Conservation (phyloP, 2,329 filamentous ascomycete genomes). For the Colletotrichum neosansevieriae region DNA sequence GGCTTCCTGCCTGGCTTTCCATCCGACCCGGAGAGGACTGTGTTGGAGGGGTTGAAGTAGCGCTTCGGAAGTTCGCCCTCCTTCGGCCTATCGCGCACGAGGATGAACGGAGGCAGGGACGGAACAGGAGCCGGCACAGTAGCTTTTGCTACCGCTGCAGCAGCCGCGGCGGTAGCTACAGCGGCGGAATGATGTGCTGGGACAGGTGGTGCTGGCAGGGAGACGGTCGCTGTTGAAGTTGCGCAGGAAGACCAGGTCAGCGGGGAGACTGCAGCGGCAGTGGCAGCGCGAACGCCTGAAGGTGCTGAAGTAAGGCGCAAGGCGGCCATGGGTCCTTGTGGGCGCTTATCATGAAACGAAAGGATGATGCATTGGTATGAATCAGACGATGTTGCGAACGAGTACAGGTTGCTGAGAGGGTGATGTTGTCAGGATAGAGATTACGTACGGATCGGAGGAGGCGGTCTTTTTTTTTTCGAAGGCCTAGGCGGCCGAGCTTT, state of each 20-base stretch:
- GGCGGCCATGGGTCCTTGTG: slow-evolving; percentile 30
- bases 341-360: slow-evolving; percentile 17
- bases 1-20: slow-evolving; percentile 48
- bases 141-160: neutral
- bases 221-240: neutral
- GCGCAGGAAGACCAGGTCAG: slow-evolving; percentile 25
- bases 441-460: neutral
- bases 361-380: slow-evolving; percentile 9
- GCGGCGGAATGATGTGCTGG: neutral
- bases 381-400: neutral
- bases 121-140: neutral
- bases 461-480: slow-evolving; percentile 13
- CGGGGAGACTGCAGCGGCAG: slow-evolving; percentile 19
- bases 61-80: slow-evolving; percentile 20
- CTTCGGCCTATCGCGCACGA: slow-evolving; percentile 15
- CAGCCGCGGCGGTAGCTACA: slow-evolving; percentile 1
- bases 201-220: neutral
- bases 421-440: slow-evolving; percentile 23
- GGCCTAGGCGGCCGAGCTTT: neutral
- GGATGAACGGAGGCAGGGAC: neutral
- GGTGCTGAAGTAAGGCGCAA: slow-evolving; percentile 29
- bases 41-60: slow-evolving; percentile 40
- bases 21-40: slow-evolving; percentile 15
- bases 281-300: slow-evolving; percentile 22
- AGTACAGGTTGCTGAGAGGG: neutral